phyloP scores from a whole-genome alignment of 345 rosid genomes.

The Syzygium grande region DNA sequence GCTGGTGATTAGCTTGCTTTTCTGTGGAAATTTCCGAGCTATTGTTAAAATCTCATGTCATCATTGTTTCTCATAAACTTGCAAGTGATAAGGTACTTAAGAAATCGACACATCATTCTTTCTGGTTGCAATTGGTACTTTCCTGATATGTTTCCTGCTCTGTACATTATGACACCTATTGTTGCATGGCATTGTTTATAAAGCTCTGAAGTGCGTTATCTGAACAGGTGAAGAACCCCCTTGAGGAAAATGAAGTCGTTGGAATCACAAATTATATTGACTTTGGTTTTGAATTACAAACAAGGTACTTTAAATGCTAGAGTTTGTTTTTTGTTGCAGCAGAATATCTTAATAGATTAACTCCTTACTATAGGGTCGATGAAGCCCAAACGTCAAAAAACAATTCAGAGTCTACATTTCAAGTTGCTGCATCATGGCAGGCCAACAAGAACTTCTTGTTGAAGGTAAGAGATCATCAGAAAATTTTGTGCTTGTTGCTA shows the following conservation, averaged over 20 bases:
- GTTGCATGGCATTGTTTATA: neutral
- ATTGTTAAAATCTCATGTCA: neutral
- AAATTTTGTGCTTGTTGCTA: neutral
- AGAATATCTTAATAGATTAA: neutral
- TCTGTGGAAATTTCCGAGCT: neutral
- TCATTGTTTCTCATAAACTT: neutral
- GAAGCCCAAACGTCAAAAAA: constrained; percentile 26
- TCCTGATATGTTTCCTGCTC: neutral
- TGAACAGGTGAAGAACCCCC: constrained; percentile 78
- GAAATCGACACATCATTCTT: neutral
- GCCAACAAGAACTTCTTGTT: constrained; percentile 85
- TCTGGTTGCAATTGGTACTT: neutral
- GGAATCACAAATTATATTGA: constrained; percentile 96
- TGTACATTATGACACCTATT: neutral
- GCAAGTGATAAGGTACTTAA: neutral
- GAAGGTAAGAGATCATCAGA: constrained; percentile 36
- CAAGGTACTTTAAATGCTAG: constrained; percentile 45
- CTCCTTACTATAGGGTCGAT: constrained; percentile 40
- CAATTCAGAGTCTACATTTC: constrained; percentile 59
- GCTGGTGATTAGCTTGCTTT: neutral
- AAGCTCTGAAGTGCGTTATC: neutral
- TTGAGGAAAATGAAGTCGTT: constrained; percentile 65
- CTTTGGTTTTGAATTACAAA: constrained; percentile 77
- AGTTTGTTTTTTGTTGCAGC: constrained; percentile 3
- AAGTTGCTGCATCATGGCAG: constrained; percentile 95